Percentiles rank a stretch among this genome's conserved stretches.
These are phyloP conservation scores for Coemansia sp. DNA, from an alignment of 192 early-diverging fungal species.

Conservation along the genomic window DNA sequence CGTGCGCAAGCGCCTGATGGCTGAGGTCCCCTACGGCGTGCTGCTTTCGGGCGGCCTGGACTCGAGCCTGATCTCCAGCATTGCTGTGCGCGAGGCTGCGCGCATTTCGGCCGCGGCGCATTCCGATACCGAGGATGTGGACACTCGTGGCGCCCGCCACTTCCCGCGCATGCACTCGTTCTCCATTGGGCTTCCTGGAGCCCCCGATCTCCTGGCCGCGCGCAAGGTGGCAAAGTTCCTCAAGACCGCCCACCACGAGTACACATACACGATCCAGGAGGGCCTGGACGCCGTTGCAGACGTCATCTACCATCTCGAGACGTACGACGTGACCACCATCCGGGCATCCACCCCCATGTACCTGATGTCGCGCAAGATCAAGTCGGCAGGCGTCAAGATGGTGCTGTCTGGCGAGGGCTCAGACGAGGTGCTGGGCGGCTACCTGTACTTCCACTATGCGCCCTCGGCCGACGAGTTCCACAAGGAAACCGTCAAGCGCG, in stretches of 20 bases:
- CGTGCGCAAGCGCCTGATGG: constrained; percentile 96
- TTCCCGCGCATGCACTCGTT: constrained; percentile 97
- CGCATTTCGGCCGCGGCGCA: constrained; percentile 60
- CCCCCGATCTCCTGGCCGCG: constrained; percentile 91
- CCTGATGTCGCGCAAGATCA: constrained; percentile 95
- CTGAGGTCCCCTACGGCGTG: constrained; percentile 97
- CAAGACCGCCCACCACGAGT: constrained; percentile 91
- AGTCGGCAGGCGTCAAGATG: constrained; percentile 99
- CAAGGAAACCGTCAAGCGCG: constrained; percentile 84
- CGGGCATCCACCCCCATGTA: constrained; percentile 99
- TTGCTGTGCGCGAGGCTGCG: constrained; percentile 80
- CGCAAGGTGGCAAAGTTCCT: constrained; percentile 87
- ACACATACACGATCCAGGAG: constrained; percentile 94
- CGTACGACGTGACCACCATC: constrained; percentile 98
- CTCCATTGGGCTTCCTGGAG: constrained; percentile 89
- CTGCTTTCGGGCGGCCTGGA: constrained; percentile 93
- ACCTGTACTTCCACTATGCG: constrained; percentile 96
- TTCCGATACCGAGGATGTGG: constrained; percentile 58
- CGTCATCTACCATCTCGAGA: constrained; percentile 96
- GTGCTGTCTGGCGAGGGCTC: constrained; percentile 94
- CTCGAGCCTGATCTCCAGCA: constrained; percentile 91
- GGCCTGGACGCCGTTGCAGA: constrained; percentile 92
- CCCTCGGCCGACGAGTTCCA: constrained; percentile 80
- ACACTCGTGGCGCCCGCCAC: constrained; percentile 62
- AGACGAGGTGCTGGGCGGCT: constrained; percentile 97